Evolutionary conservation across 805 yeast species (phyloP).

Genomic region (Wickerhamiella sergipiensis): DNA sequence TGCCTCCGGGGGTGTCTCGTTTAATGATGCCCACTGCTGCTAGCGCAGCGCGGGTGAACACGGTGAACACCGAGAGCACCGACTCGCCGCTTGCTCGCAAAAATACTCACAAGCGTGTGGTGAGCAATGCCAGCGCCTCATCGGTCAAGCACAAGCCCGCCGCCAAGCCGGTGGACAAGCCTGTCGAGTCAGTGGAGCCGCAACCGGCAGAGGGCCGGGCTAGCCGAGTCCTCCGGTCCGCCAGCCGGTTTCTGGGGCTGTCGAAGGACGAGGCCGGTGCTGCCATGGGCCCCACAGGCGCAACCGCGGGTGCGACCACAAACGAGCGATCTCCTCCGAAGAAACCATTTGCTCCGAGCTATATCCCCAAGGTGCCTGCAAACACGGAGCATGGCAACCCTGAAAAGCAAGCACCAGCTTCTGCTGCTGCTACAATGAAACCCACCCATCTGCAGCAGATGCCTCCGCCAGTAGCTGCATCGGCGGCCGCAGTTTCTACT

Average conservation of each 20-base stretch:
- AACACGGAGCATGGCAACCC: too few relatives aligned
- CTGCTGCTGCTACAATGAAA: not conserved
- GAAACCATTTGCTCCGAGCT: not conserved
- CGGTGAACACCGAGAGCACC: not conserved
- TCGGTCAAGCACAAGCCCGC: not conserved
- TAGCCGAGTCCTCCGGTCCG: not conserved
- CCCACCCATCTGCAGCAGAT: too few relatives aligned
- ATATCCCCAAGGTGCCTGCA: too few relatives aligned
- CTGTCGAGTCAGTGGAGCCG: too few relatives aligned
- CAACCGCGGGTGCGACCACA: not conserved
- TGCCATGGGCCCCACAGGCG: too few relatives aligned
- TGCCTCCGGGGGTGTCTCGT: not conserved
- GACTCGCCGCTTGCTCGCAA: not conserved
- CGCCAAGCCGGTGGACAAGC: not conserved
- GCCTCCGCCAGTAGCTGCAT: not conserved
- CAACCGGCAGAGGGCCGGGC: not conserved
- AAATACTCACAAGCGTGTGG: not conserved
- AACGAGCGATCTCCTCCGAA: not conserved
- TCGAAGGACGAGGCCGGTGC: not conserved
- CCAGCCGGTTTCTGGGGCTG: not conserved
- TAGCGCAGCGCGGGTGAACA: not conserved
- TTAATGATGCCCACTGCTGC: not conserved
- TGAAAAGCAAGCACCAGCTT: not conserved
- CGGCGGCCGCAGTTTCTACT: not conserved
- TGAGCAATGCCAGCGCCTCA: not conserved